phyloP scores from a whole-genome alignment of 164 flowering plant species.

The Sedum album region DNA sequence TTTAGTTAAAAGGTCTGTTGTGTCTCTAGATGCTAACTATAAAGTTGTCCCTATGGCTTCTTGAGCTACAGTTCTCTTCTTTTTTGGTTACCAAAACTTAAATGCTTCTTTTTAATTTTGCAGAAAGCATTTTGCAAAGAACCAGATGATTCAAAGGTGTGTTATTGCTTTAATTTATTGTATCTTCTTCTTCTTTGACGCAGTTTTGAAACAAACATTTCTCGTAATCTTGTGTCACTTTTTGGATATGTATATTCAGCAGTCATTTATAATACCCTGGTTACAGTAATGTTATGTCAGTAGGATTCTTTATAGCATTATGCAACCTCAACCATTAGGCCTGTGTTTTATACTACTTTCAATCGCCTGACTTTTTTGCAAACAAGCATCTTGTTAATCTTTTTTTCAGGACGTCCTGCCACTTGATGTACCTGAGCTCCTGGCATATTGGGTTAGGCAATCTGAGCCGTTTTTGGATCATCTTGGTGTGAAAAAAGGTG shows the following conservation, averaged over 20 bases:
- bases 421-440: no score
- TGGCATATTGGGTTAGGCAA: no score
- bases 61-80: background rate
- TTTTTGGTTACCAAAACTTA: background rate
- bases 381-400: background rate
- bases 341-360: no score
- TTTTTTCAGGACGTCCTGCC: conserved; percentile 78
- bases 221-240: background rate
- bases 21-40: background rate
- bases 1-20: background rate
- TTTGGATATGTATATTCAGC: background rate
- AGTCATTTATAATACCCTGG: background rate
- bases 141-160: conserved; percentile 72
- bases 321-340: background rate
- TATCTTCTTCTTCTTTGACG: background rate
- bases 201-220: background rate
- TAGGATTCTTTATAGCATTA: background rate
- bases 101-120: conserved; percentile 15
- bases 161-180: conserved; percentile 8
- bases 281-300: background rate
- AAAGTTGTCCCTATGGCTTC: background rate
- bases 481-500: no score
- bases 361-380: background rate
- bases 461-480: no score
- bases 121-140: no score